Evolutionary conservation across 2,329 filamentous ascomycete genomes (phyloP).

Genomic region (Penicillium italicum): DNA sequence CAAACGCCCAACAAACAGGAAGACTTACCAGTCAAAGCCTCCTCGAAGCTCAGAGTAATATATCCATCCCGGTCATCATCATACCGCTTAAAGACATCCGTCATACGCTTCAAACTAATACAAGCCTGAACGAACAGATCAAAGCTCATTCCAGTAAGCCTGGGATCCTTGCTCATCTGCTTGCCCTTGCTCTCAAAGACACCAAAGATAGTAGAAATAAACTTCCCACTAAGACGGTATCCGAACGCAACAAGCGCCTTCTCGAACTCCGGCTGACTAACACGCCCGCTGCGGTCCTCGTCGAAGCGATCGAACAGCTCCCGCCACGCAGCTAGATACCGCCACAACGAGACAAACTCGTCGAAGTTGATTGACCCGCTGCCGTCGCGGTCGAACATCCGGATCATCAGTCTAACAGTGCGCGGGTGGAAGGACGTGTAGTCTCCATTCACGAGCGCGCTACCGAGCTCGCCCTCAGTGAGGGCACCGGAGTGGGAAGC

Average conservation of each 20-base stretch:
- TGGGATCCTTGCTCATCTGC: conserved; percentile 36
- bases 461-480: conserved; percentile 79
- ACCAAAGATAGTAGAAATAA: conserved; percentile 78
- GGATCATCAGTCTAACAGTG: conserved; percentile 98
- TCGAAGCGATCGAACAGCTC: conserved; percentile 95
- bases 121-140: conserved; percentile 97
- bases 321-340: conserved; percentile 91
- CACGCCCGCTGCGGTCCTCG: conserved; percentile 78
- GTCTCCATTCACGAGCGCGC: conserved; percentile 92
- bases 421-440: conserved; percentile 90
- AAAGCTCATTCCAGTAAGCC: conserved; percentile 70
- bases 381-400: conserved; percentile 96
- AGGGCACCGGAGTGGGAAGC: conserved; percentile 72
- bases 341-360: conserved; percentile 95
- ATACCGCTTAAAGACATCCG: conserved; percentile 98
- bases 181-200: conserved; percentile 69
- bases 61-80: conserved; percentile 95
- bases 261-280: conserved; percentile 79
- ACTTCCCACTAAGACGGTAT: conserved; percentile 79
- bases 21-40: conserved; percentile 63
- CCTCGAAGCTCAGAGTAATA: conserved; percentile 77
- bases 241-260: conserved; percentile 91
- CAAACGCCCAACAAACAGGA: background rate
- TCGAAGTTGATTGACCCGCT: conserved; percentile 87
- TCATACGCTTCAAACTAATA: conserved; percentile 96